Evolutionary conservation across 2,329 filamentous ascomycete genomes (phyloP), one percentile per base, ranked within the genome.

Genomic region (Aspergillus fructus): DNA sequence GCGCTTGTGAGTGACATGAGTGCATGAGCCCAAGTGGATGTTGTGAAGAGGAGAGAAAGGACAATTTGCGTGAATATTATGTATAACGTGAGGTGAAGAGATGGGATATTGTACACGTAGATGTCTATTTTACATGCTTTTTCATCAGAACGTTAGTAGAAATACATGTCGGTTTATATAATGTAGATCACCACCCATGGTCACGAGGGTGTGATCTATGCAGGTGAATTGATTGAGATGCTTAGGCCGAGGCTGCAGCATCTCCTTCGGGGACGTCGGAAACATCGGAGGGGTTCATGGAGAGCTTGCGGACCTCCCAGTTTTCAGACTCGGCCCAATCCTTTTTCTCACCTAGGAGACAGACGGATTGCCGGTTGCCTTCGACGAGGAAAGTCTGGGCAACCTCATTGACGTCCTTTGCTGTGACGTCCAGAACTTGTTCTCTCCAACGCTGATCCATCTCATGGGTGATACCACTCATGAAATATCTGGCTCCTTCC

Each of bases 361-460:
- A 79, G 53, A 85, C 85, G 57, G 87, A 86, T 60, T 85, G 75
- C 39, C 81, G 77, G 55, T 82, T 83, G 19, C 81, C 81, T 46
- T 91, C 84, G 27, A 96, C 87, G 13, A 96, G 79, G 71, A 92
- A 96, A 66, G 86, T 84, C 66, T 96, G 88, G 0, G 94, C 94
- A 12, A 87, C 93, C 42, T 87, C 82, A 60, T 87, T 87, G 9
- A 99, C 89, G 66, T 96, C 88, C 62, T 89, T 85, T 60, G 86
- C 87, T 3, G 84, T 90, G 40, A 97, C 93, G 71, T 97, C 93
- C 4, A 99, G 82, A 56, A 99, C 81, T 69, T 89, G 87, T 74
- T 94, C 90, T 65, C 94, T 83, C 72, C 91, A 87, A 66, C 79
- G 83, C 77, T 97, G 92, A 69, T 89, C 88, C 92, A 97, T 96